phyloP scores from a whole-genome alignment of 164 flowering plant species.

The Nymphaea colorata region DNA sequence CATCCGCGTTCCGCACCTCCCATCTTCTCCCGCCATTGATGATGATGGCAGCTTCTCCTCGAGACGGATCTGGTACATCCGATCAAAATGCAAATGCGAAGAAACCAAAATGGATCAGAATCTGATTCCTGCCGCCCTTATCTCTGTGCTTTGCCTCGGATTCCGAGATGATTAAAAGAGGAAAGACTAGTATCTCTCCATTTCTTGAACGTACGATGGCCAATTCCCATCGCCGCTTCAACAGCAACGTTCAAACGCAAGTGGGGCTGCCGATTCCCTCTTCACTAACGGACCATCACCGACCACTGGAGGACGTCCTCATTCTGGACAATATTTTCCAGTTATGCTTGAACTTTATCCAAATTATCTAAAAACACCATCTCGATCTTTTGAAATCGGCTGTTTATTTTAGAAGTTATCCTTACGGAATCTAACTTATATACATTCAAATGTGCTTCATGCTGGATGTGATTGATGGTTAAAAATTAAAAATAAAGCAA shows the following conservation, averaged over 20 bases:
- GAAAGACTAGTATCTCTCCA: neutral
- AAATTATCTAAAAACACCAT: too few relatives aligned
- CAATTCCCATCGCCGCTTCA: neutral
- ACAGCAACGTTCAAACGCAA: neutral
- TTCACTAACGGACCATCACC: neutral
- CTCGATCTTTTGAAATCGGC: too few relatives aligned
- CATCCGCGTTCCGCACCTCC: constrained; percentile 12
- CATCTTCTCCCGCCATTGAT: neutral
- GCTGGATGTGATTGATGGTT: too few relatives aligned
- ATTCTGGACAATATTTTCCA: too few relatives aligned
- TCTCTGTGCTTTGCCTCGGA: too few relatives aligned
- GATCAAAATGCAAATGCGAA: neutral
- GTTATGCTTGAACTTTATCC: too few relatives aligned
- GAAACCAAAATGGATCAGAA: neutral
- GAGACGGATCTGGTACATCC: neutral
- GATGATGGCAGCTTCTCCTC: neutral
- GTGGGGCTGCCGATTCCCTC: neutral
- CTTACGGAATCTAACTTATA: too few relatives aligned
- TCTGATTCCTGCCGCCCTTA: neutral
- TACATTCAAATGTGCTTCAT: too few relatives aligned
- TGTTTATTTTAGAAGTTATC: too few relatives aligned
- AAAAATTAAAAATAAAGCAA: too few relatives aligned
- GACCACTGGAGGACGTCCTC: neutral
- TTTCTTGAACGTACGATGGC: too few relatives aligned
- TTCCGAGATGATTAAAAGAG: neutral